Evolutionary conservation across 768 basidiomycete species (phyloP), one percentile per base, ranked within the genome.

Genomic region (Panellus pusillus): DNA sequence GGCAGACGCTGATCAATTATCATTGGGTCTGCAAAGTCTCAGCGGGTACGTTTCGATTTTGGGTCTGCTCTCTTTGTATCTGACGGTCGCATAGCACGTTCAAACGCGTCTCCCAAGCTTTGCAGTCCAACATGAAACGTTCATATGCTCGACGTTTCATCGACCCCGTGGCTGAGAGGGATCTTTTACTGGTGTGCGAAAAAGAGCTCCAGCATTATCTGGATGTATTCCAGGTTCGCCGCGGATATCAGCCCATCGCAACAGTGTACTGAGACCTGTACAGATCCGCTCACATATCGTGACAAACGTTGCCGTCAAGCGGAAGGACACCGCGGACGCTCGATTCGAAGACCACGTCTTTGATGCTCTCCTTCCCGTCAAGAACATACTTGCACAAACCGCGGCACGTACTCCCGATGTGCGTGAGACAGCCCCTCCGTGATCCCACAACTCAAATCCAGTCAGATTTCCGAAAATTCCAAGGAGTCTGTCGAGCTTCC

Each of bases 191-290:
- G 9, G 50, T 59, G 12, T 62, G 61, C 18, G 61, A 58, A 35
- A 58, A 54, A 37, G 61, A 55, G 37, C 57, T 62, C 31, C 56
- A 62, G 37, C 57, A 58, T 53, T 58, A 47, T 54, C 50, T 62
- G 1, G 51, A 56, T 55, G 28, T 53, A 18, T 56, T 62, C 28
- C 61, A 58, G 46, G 53, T 58, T 3, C 29, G 54, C 47, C n/a
- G 11, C 14, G 14, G 38, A 1, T 45, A 12, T 32, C 18, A 32
- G 9, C 13, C 11, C 15, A 6, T 35, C 9, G 4, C 7, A 19
- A 5, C 19, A 1, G 2, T 20, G 7, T 45, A 6, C 41, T 55
- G 5, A 48, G 31, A n/a, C 17, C 9, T 20, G 1, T 27, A 43
- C 14, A 57, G 56, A 45, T 57, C 9, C 59, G 59, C 43, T 54